Conservation (phyloP, 1,139 yeast genomes). For the Candida labiduridarum region DNA sequence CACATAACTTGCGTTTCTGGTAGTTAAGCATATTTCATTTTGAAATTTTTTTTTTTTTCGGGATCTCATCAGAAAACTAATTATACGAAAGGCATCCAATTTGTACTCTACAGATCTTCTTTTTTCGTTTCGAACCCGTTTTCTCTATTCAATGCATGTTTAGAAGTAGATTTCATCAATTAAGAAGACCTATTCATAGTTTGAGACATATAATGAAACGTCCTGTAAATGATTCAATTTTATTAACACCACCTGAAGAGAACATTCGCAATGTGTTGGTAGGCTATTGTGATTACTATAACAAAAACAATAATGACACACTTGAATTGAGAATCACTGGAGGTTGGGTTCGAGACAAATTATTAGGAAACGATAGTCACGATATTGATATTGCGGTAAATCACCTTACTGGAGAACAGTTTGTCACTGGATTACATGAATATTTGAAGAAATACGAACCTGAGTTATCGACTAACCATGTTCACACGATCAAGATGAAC, state of each 20-base stretch:
- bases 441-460: conserved; percentile 52
- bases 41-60: too few species aligned
- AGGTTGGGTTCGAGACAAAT: conserved; percentile 98
- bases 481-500: conserved; percentile 85
- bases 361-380: conserved; percentile 75
- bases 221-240: conserved; percentile 25
- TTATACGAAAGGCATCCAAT: too few species aligned
- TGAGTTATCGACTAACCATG: conserved; percentile 45
- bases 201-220: conserved; percentile 21
- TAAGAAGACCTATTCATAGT: conserved; percentile 2
- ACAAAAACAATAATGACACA: conserved; percentile 19
- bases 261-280: conserved; percentile 49
- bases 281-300: conserved; percentile 43
- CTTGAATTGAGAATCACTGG: conserved; percentile 83
- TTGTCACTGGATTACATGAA: conserved; percentile 66
- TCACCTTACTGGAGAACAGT: conserved; percentile 78
- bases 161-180: background rate
- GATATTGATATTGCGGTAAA: conserved; percentile 94
- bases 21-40: background rate
- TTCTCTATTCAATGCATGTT: conserved; percentile 1
- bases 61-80: too few species aligned
- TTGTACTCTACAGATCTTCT: background rate
- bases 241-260: conserved; percentile 49
- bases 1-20: too few species aligned
- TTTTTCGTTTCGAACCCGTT: conserved; percentile 4